phyloP scores from a whole-genome alignment of 306 rosid species.

The Carpinus fangiana region DNA sequence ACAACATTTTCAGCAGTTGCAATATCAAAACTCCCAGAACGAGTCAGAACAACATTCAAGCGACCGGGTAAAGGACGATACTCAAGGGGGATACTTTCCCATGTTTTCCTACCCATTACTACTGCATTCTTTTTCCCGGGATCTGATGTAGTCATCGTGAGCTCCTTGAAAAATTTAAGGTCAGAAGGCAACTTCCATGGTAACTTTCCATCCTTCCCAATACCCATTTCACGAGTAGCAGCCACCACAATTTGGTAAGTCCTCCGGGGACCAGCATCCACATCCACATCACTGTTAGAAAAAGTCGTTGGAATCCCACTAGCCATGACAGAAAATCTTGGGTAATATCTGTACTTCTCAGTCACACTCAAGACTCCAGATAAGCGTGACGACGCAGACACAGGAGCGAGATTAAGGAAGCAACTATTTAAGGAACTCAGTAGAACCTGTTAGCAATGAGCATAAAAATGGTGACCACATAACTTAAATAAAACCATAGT shows the following conservation, averaged over 20 bases:
- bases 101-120: slow-evolving; percentile 68
- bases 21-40: slow-evolving; percentile 54
- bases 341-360: not conserved
- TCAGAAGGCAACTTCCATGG: slow-evolving; percentile 65
- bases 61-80: slow-evolving; percentile 59
- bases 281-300: slow-evolving; percentile 33
- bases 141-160: slow-evolving; percentile 49
- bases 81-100: slow-evolving; percentile 60
- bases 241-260: slow-evolving; percentile 69
- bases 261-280: slow-evolving; percentile 40
- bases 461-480: not conserved
- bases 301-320: not conserved
- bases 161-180: slow-evolving; percentile 55
- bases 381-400: slow-evolving; percentile 1
- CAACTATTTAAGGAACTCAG: not conserved
- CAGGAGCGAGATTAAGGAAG: slow-evolving; percentile 8
- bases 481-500: not conserved
- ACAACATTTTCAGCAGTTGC: slow-evolving; percentile 57
- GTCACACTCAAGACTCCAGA: not conserved
- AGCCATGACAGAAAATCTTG: slow-evolving; percentile 9
- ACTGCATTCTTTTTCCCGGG: slow-evolving; percentile 58
- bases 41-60: slow-evolving; percentile 64
- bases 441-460: not conserved
- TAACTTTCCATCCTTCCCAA: slow-evolving; percentile 63
- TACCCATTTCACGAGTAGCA: slow-evolving; percentile 59